phyloP scores from a whole-genome alignment of 1,139 yeast species.

The Meyerozyma guilliermondii region DNA sequence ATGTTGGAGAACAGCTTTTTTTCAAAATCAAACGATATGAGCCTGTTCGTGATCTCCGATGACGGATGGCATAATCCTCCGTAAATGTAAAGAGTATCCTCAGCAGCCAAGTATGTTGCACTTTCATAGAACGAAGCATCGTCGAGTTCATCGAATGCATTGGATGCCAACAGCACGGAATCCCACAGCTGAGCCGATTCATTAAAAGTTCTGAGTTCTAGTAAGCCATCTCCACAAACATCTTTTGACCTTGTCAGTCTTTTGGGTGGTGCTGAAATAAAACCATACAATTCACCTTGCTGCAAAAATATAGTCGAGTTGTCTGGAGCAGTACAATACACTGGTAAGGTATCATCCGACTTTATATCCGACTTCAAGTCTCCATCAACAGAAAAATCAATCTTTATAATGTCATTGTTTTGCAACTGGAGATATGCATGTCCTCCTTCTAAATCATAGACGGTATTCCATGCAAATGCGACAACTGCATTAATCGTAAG shows the following conservation, averaged over 20 bases:
- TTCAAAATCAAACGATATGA: constrained; percentile 28
- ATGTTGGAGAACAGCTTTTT: constrained; percentile 25
- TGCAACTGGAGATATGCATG: constrained; percentile 9
- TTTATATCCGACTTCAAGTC: background rate
- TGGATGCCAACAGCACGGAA: constrained; percentile 10
- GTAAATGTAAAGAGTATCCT: constrained; percentile 37
- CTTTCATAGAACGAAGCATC: constrained; percentile 28
- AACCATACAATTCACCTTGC: constrained; percentile 28
- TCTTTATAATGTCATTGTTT: constrained; percentile 10
- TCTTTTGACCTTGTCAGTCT: constrained; percentile 11
- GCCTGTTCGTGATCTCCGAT: constrained; percentile 25
- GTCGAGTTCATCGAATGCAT: constrained; percentile 16
- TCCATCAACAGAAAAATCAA: constrained; percentile 11
- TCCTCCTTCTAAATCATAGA: constrained; percentile 11
- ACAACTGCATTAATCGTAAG: background rate
- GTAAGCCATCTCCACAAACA: constrained; percentile 24
- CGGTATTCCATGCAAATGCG: constrained; percentile 9
- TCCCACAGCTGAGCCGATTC: constrained; percentile 19
- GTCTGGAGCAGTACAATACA: constrained; percentile 24
- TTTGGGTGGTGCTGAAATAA: constrained; percentile 7
- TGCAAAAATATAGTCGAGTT: constrained; percentile 29
- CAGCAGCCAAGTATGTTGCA: constrained; percentile 33
- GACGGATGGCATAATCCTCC: constrained; percentile 35
- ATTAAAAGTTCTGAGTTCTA: constrained; percentile 23
- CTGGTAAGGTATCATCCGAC: background rate